A percentile compares a stretch with the other conserved stretches of the same genome.
Conservation (phyloP, 2,329 filamentous ascomycete species). For the Beauveria brongniartii region DNA sequence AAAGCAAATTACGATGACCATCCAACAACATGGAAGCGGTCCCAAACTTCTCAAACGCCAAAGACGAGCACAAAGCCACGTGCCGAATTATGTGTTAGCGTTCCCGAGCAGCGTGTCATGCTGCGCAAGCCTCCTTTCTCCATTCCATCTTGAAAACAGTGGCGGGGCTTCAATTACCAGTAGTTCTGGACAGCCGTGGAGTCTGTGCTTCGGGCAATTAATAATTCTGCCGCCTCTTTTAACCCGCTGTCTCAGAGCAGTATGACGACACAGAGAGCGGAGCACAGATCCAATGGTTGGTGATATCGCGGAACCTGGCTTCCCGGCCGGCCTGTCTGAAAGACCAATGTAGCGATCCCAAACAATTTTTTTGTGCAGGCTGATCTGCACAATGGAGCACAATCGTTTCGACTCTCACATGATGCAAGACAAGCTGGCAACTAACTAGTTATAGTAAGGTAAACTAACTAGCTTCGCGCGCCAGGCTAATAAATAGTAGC, state of each 20-base stretch:
- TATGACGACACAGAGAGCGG: background rate
- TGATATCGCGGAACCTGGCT: too few relatives aligned
- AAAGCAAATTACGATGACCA: too few relatives aligned
- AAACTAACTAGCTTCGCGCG: background rate
- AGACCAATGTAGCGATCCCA: too few relatives aligned
- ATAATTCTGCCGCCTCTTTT: background rate
- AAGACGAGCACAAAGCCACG: background rate
- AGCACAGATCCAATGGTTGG: too few relatives aligned
- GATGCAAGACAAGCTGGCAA: too few relatives aligned
- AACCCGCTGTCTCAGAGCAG: background rate
- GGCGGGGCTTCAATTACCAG: background rate
- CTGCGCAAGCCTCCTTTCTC: background rate
- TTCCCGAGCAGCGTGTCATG: background rate
- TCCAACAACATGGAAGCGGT: too few relatives aligned
- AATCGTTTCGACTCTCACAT: too few relatives aligned
- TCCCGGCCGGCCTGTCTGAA: too few relatives aligned
- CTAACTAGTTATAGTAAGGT: too few relatives aligned
- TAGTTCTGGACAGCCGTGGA: background rate
- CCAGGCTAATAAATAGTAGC: background rate
- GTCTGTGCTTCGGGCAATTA: background rate
- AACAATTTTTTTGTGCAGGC: too few relatives aligned
- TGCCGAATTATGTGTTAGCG: background rate
- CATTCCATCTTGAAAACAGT: background rate
- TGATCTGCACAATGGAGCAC: too few relatives aligned
- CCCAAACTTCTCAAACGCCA: too few relatives aligned